Conservation (phyloP, 257 asterid species). For the Coffea canephora region DNA sequence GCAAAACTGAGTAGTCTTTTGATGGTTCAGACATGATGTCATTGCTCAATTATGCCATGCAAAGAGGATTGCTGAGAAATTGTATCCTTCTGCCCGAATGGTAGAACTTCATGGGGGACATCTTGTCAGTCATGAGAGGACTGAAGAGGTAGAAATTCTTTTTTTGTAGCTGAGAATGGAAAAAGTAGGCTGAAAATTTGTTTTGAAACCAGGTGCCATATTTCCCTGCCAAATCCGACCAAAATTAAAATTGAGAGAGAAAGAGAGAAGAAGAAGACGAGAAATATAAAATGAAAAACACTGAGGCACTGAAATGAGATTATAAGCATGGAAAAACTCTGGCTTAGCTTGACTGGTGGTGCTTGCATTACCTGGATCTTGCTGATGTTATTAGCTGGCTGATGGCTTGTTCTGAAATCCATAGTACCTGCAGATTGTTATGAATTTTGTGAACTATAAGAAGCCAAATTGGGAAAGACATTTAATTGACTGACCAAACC, state of each 20-base stretch:
- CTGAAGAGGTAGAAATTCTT: conserved; percentile 66
- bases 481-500: background rate
- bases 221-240: background rate
- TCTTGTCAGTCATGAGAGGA: conserved; percentile 91
- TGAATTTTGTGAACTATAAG: background rate
- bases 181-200: background rate
- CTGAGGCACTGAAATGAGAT: background rate
- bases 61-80: conserved; percentile 70
- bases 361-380: background rate
- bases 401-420: background rate
- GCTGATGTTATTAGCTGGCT: background rate
- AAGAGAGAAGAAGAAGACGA: background rate
- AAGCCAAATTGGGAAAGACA: background rate
- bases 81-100: conserved; percentile 86
- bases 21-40: conserved; percentile 62
- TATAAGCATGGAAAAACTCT: background rate
- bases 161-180: background rate
- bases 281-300: too few species aligned
- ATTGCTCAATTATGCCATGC: conserved; percentile 96
- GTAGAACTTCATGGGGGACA: conserved; percentile 96
- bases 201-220: background rate
- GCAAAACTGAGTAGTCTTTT: conserved; percentile 25
- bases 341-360: background rate
- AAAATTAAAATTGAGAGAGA: background rate
- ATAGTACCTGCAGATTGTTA: background rate